These are phyloP conservation scores for Chaetomiaceae sp. DNA, from an alignment of 2,329 filamentous ascomycete genomes.

Conservation along the genomic window DNA sequence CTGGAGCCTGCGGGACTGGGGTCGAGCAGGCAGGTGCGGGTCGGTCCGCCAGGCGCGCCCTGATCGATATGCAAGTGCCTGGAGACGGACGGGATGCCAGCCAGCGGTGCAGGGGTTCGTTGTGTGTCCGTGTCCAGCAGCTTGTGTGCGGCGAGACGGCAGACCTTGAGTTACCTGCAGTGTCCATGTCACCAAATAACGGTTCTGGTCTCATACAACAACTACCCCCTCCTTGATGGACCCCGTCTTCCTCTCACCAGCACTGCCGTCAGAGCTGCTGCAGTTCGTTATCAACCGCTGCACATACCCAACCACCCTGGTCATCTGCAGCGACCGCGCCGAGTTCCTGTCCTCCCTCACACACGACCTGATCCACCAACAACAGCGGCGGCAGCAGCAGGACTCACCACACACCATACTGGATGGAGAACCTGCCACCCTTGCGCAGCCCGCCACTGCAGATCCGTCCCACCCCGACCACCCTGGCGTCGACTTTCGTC, in stretches of 20 bases:
- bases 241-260: constrained; percentile 42
- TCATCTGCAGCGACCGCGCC: constrained; percentile 62
- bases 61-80: constrained; percentile 2
- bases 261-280: constrained; percentile 56
- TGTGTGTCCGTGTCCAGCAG: neutral
- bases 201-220: neutral
- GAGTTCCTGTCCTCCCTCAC: constrained; percentile 58
- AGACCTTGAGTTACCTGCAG: neutral
- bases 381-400: constrained; percentile 11
- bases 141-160: too few species aligned
- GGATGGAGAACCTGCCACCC: constrained; percentile 2
- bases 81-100: neutral
- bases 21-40: constrained; percentile 3
- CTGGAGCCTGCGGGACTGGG: too few species aligned
- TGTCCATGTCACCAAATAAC: too few species aligned
- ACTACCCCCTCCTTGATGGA: neutral
- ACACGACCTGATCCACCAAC: constrained; percentile 38
- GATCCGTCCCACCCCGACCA: constrained; percentile 3
- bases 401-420: neutral
- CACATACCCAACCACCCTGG: constrained; percentile 54
- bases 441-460: constrained; percentile 2
- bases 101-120: neutral
- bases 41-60: constrained; percentile 5
- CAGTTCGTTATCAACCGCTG: constrained; percentile 55
- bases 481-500: too few species aligned